Evolutionary conservation across 2,329 filamentous ascomycete species (phyloP), one percentile per base, ranked within the genome.

Genomic region (Sphaerostilbella broomeana): DNA sequence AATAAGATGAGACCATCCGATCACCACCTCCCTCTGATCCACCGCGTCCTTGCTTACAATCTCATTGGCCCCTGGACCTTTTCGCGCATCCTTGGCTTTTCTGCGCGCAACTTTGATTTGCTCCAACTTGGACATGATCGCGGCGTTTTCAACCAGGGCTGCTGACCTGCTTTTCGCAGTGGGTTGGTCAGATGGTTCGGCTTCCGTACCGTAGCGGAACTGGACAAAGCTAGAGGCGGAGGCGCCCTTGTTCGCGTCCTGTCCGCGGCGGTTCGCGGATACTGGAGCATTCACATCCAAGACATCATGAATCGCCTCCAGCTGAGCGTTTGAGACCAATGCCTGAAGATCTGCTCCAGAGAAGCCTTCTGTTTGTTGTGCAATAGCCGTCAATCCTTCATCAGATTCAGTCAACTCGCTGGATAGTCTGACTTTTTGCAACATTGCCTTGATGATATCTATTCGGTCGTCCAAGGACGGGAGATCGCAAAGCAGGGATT

Each of bases 251-350:
- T 62, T 59, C 47, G 46, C 36, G 36, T 62, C 58, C 46, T 55
- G 60, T n/a, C 59, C 56, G 9, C 57, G 57, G 31, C 56, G 60
- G 22, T 47, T 53, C 13, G 52, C 54, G 18, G 51, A 50, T 53
- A 29, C 78, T 69, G 52, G 49, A 5, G 47, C 81, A 77, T 38
- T 79, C 4, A 57, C 53, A 30, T 63, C 82, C 1, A 98, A 75
- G 3, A 94, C 80, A 50, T 95, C 89, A 57, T 98, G 92, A 48
- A 98, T 95, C 19, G 92, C 92, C 65, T 97, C 90, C 5, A 98
- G 74, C 59, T 98, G 92, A 0, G 92, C 89, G 51, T 98, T 98
- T 53, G 94, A 95, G 29, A 97, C 81, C 6, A 98, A 75, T 0
- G 90, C 92, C 60, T 98, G 92, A 4, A 98, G 69, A 64, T 98